These are phyloP conservation scores for Sesbania bispinosa DNA, from an alignment of 306 rosid species.

Conservation along the genomic window DNA sequence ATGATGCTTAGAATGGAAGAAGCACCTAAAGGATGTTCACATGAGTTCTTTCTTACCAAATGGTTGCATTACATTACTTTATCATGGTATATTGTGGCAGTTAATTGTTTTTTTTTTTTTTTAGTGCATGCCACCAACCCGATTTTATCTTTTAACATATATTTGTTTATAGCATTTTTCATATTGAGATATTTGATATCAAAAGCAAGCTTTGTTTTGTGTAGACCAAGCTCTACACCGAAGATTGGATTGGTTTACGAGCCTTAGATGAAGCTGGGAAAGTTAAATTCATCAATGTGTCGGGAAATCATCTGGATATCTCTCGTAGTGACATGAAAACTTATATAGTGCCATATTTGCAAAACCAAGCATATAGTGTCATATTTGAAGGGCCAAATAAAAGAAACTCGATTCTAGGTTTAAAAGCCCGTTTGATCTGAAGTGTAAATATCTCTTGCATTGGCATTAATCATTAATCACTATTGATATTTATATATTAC, in stretches of 20 bases:
- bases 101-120: no score
- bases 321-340: slow-evolving; percentile 25
- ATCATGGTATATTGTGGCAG: no score
- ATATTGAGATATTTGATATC: neutral
- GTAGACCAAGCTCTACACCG: slow-evolving; percentile 46
- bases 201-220: slow-evolving; percentile 1
- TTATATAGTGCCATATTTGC: slow-evolving; percentile 36
- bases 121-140: no score
- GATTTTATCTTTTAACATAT: no score
- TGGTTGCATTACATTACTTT: no score
- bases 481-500: neutral
- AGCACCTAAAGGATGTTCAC: no score
- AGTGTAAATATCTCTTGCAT: neutral
- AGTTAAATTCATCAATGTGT: slow-evolving; percentile 39
- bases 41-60: no score
- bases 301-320: slow-evolving; percentile 41
- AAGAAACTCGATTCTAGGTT: slow-evolving; percentile 7
- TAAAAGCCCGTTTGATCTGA: neutral
- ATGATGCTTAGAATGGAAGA: no score
- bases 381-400: slow-evolving; percentile 7
- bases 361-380: slow-evolving; percentile 27
- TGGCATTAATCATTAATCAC: neutral
- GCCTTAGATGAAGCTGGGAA: slow-evolving; percentile 49
- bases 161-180: neutral
- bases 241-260: slow-evolving; percentile 49